Conservation (phyloP, 2,329 filamentous ascomycete species). For the Cordyceps fumosorosea region DNA sequence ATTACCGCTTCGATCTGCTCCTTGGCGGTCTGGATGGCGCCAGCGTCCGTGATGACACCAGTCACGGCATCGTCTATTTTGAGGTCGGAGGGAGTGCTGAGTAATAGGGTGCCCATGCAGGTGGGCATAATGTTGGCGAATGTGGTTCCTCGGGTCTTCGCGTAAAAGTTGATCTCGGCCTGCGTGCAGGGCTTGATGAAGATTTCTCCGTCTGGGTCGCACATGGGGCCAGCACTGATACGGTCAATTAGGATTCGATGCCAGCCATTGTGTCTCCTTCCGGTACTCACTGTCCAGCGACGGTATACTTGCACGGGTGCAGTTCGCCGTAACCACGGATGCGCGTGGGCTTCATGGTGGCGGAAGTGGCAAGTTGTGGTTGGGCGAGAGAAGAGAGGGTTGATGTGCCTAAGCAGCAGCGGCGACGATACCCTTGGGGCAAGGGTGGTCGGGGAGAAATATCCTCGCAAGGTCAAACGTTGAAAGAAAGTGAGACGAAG, state of each 20-base stretch:
- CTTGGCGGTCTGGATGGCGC: slow-evolving; percentile 26
- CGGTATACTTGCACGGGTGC: slow-evolving; percentile 65
- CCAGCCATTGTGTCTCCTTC: background rate
- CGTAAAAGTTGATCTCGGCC: slow-evolving; percentile 84
- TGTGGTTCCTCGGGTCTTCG: slow-evolving; percentile 61
- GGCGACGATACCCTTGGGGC: background rate
- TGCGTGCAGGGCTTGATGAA: slow-evolving; percentile 92
- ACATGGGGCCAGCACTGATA: slow-evolving; percentile 78
- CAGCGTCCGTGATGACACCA: slow-evolving; percentile 34
- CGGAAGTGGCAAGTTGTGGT: background rate
- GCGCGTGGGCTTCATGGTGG: slow-evolving; percentile 24
- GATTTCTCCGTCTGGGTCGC: slow-evolving; percentile 72
- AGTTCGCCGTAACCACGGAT: slow-evolving; percentile 56
- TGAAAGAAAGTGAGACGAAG: background rate
- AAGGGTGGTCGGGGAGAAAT: background rate
- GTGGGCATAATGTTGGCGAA: slow-evolving; percentile 78
- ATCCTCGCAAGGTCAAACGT: background rate
- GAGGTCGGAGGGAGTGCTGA: slow-evolving; percentile 50
- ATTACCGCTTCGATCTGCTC: slow-evolving; percentile 29
- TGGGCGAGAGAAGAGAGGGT: background rate
- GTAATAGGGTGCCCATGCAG: slow-evolving; percentile 71
- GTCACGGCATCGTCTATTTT: slow-evolving; percentile 43
- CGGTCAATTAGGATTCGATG: background rate
- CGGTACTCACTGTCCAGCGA: slow-evolving; percentile 70
- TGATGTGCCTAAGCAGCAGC: background rate